Conservation (phyloP, 805 yeast species). For the Ogataea ganodermae region DNA sequence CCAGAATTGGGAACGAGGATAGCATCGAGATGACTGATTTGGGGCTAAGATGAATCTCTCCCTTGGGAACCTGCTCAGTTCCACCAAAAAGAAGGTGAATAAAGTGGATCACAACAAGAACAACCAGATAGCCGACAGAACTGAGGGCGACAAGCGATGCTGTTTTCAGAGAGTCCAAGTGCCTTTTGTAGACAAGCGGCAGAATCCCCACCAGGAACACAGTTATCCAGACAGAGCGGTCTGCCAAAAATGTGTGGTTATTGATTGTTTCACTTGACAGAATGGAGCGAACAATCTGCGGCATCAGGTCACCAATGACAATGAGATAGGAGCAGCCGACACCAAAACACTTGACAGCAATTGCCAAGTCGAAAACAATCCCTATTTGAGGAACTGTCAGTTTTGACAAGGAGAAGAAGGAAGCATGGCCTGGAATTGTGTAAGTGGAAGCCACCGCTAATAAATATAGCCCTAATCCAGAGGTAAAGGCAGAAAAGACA, state of each 20-base stretch:
- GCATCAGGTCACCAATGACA: conserved; percentile 71
- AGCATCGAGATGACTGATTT: conserved; percentile 49
- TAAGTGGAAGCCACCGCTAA: conserved; percentile 60
- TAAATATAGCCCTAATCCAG: conserved; percentile 60
- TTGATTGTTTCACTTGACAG: conserved; percentile 20
- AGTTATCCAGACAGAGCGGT: conserved; percentile 64
- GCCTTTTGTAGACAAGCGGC: conserved; percentile 72
- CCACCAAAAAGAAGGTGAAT: conserved; percentile 54
- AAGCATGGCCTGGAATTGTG: conserved; percentile 59
- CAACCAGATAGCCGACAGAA: conserved; percentile 75
- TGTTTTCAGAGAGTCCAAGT: conserved; percentile 79
- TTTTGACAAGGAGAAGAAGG: conserved; percentile 64
- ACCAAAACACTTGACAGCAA: conserved; percentile 71
- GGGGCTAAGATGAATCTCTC: conserved; percentile 53
- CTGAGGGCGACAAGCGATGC: conserved; percentile 82
- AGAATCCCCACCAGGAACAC: conserved; percentile 52
- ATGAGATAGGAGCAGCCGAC: conserved; percentile 68
- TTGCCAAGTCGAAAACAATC: conserved; percentile 65
- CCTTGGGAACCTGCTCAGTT: conserved; percentile 57
- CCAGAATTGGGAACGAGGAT: conserved; percentile 83
- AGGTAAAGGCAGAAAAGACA: conserved; percentile 45
- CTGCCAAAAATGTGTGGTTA: conserved; percentile 28
- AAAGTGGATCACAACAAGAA: conserved; percentile 74
- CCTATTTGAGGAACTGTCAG: conserved; percentile 61
- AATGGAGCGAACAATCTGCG: conserved; percentile 49